Evolutionary conservation across 768 basidiomycete species (phyloP), one percentile per base, ranked within the genome.

Genomic region (Hericium alpestre): DNA sequence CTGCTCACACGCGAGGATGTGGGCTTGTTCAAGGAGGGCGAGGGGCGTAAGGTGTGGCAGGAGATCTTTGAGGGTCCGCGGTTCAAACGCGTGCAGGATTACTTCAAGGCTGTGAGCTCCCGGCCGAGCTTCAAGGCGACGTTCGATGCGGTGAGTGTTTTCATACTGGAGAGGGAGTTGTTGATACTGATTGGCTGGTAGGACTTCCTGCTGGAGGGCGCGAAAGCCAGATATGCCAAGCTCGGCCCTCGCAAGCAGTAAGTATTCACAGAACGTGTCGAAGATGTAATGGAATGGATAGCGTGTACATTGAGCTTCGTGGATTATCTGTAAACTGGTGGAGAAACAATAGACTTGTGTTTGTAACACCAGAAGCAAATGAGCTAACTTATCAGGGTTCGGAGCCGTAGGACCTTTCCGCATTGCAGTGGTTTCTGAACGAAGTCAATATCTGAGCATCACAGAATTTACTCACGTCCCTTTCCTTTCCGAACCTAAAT

Each of bases 101-200:
- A 85, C 61, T 70, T 68, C 23, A 65, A 68, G 7, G 77, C 74
- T 37, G 54, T 85, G 38, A 73, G 75, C 61, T 73, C 67, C 2
- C 74, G 84, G 63, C 72, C 76, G 18, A 85, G 81, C 63, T 76
- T 78, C 65, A 74, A 75, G 61, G 67, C 71, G 22, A 86, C 82
- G 0, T 85, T 80, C 56, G 69, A 81, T 57, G 68, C 71, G 67
- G 83, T 82, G 62, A n/a, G 77, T 71, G 4, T 27, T 56, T 7
- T 23, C 18, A 23, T 16, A 13, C 13, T 43, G 23, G 13, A 16
- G 22, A 15, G 27, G n/a, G 2, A 5, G 6, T 12, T 39, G 38
- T n/a, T 53, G 32, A 18, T 27, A 53, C 11, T 15, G 37, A 7
- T 7, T 43, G 41, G 7, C 20, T 16, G 18, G 32, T n/a, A 37